A percentile compares a stretch with the other conserved stretches of the same genome.
Evolutionary conservation across 139 green algal genomes (phyloP).

Genomic region (Pleodorina starrii): DNA sequence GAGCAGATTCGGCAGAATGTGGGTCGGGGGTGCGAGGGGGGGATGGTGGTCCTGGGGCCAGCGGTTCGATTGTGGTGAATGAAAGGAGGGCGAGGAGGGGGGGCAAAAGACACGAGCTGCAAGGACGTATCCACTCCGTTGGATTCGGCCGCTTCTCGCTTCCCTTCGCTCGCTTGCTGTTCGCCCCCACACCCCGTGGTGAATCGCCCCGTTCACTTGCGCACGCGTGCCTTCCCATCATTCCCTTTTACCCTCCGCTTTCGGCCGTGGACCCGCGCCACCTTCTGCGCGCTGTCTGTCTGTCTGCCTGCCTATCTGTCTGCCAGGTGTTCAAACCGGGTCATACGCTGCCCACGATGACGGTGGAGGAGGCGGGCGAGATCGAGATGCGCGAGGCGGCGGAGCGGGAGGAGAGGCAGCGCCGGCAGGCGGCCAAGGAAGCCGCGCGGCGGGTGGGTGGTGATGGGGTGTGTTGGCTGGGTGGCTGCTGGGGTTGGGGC

Average conservation of each 20-base stretch:
- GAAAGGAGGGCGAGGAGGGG: too few relatives aligned
- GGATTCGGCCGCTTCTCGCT: too few relatives aligned
- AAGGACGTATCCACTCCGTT: too few relatives aligned
- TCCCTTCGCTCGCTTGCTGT: too few relatives aligned
- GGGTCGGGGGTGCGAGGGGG: neutral
- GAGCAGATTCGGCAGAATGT: conserved; percentile 22
- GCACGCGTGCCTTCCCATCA: too few relatives aligned
- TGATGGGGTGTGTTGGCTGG: neutral
- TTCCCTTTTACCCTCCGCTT: too few relatives aligned
- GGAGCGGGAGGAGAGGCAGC: conserved; percentile 42
- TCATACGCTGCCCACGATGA: conserved; percentile 85
- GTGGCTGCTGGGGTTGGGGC: neutral
- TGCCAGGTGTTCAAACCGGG: conserved; percentile 82
- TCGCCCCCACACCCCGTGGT: too few relatives aligned
- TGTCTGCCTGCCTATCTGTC: neutral
- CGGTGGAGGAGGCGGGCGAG: conserved; percentile 66
- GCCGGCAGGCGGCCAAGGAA: conserved; percentile 17
- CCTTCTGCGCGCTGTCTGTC: neutral
- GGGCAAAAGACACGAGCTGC: too few relatives aligned
- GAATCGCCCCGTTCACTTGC: too few relatives aligned
- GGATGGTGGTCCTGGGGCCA: too few relatives aligned
- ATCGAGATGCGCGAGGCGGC: conserved; percentile 56
- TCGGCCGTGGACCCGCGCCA: too few relatives aligned
- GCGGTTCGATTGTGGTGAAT: too few relatives aligned
- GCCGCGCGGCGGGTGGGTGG: neutral